phyloP scores from a whole-genome alignment of 768 basidiomycete species.

The Boletus insuetus region DNA sequence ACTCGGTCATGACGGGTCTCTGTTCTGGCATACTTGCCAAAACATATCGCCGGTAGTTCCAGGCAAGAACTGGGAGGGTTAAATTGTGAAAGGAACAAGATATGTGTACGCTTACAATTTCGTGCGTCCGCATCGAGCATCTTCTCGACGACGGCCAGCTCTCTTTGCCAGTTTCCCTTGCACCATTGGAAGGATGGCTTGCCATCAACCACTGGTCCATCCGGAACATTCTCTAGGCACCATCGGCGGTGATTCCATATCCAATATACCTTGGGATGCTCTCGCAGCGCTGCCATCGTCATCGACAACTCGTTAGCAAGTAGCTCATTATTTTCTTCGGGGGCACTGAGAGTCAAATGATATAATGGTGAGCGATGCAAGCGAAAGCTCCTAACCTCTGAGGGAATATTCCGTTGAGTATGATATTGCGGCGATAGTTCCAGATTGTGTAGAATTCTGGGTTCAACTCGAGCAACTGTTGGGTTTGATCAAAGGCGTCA shows the following conservation, averaged over 20 bases:
- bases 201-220: slow-evolving; percentile 52
- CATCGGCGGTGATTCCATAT: slow-evolving; percentile 98
- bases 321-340: slow-evolving; percentile 57
- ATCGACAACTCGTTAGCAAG: slow-evolving; percentile 74
- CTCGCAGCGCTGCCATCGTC: slow-evolving; percentile 77
- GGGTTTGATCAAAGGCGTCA: slow-evolving; percentile 78
- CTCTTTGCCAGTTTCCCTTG: slow-evolving; percentile 76
- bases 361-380: background rate
- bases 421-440: slow-evolving; percentile 88
- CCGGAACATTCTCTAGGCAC: slow-evolving; percentile 87
- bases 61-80: slow-evolving; percentile 75
- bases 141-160: slow-evolving; percentile 85
- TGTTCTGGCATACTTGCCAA: slow-evolving; percentile 64
- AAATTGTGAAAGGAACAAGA: background rate
- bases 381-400: slow-evolving; percentile 44
- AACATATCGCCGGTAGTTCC: slow-evolving; percentile 91
- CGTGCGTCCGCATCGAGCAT: slow-evolving; percentile 89
- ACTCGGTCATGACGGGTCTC: slow-evolving; percentile 59
- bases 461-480: slow-evolving; percentile 73
- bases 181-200: slow-evolving; percentile 64
- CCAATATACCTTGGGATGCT: slow-evolving; percentile 95
- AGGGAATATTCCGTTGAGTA: slow-evolving; percentile 69
- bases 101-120: slow-evolving; percentile 66
- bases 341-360: slow-evolving; percentile 43
- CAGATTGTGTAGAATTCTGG: slow-evolving; percentile 97